Percentiles rank a stretch among this genome's conserved stretches.
phyloP scores from a whole-genome alignment of 2,329 filamentous ascomycete species.

The Colletotrichum zoysiae region DNA sequence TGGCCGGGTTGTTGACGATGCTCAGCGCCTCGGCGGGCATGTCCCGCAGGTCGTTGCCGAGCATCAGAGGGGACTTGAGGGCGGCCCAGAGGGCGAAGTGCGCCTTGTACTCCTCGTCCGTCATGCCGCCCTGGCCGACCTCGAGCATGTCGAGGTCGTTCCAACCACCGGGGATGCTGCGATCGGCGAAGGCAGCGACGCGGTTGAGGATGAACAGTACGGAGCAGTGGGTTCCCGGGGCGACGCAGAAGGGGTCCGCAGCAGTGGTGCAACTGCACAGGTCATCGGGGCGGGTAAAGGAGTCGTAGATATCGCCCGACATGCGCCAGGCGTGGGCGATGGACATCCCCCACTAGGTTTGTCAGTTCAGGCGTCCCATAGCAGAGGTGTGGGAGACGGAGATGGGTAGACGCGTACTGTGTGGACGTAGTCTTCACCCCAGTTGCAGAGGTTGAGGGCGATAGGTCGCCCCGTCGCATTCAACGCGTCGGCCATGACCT shows the following conservation, averaged over 20 bases:
- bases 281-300: constrained; percentile 50
- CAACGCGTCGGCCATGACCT: constrained; percentile 51
- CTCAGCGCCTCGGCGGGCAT: constrained; percentile 42
- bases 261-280: constrained; percentile 49
- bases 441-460: constrained; percentile 52
- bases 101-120: constrained; percentile 55
- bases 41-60: constrained; percentile 54
- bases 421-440: constrained; percentile 49
- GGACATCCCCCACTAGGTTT: constrained; percentile 47
- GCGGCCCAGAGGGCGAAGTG: constrained; percentile 62
- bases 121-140: constrained; percentile 54
- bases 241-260: constrained; percentile 44
- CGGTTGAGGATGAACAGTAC: constrained; percentile 48
- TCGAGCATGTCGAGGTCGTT: constrained; percentile 59
- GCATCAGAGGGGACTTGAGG: constrained; percentile 59
- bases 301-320: constrained; percentile 51
- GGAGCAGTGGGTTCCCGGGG: constrained; percentile 46
- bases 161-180: constrained; percentile 41
- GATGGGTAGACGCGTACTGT: constrained; percentile 13
- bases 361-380: neutral
- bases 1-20: constrained; percentile 45
- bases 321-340: constrained; percentile 52
- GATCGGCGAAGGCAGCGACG: constrained; percentile 43
- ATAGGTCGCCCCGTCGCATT: constrained; percentile 49
- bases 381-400: neutral